Percentiles rank a stretch among this genome's conserved stretches.
Evolutionary conservation across 2,329 filamentous ascomycete genomes (phyloP).

Genomic region (Chaetomium sp.): DNA sequence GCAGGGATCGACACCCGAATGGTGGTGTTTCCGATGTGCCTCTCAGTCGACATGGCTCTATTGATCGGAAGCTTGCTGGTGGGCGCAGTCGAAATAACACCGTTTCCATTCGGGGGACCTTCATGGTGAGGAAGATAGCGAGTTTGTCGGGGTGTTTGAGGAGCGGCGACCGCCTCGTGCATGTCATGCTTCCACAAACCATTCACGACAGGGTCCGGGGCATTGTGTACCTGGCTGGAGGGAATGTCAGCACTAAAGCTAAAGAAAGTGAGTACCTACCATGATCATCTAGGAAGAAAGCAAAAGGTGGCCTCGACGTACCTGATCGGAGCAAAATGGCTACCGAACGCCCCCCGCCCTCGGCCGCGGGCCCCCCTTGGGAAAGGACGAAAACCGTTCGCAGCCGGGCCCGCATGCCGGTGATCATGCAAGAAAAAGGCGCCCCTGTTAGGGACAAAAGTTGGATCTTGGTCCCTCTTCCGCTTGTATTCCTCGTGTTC

Average conservation of each 20-base stretch:
- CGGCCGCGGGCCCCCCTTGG: slow-evolving; percentile 58
- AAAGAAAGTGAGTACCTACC: neutral
- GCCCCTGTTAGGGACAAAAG: slow-evolving; percentile 89
- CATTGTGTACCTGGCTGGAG: slow-evolving; percentile 38
- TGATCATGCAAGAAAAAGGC: slow-evolving; percentile 98
- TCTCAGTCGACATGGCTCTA: slow-evolving; percentile 74
- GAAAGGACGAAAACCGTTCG: slow-evolving; percentile 71
- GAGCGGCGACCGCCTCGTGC: slow-evolving; percentile 63
- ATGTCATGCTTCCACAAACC: slow-evolving; percentile 91
- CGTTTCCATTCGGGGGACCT: slow-evolving; percentile 48
- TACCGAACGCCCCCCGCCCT: slow-evolving; percentile 50
- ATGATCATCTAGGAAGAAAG: neutral
- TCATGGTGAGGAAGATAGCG: slow-evolving; percentile 38
- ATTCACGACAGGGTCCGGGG: slow-evolving; percentile 58
- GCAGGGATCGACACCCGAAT: slow-evolving; percentile 74
- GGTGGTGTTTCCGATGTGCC: slow-evolving; percentile 75
- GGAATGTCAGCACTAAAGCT: slow-evolving; percentile 12
- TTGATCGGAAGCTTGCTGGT: slow-evolving; percentile 62
- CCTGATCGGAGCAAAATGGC: slow-evolving; percentile 55
- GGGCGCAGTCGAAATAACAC: slow-evolving; percentile 49
- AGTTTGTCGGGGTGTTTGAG: slow-evolving; percentile 35
- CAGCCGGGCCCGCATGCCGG: slow-evolving; percentile 66
- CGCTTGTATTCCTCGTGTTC: slow-evolving; percentile 90
- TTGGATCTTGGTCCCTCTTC: slow-evolving; percentile 79
- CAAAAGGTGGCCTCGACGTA: slow-evolving; percentile 39